phyloP scores from a whole-genome alignment of 108 stramenopile species.

The Nitzschia inconspicua region DNA sequence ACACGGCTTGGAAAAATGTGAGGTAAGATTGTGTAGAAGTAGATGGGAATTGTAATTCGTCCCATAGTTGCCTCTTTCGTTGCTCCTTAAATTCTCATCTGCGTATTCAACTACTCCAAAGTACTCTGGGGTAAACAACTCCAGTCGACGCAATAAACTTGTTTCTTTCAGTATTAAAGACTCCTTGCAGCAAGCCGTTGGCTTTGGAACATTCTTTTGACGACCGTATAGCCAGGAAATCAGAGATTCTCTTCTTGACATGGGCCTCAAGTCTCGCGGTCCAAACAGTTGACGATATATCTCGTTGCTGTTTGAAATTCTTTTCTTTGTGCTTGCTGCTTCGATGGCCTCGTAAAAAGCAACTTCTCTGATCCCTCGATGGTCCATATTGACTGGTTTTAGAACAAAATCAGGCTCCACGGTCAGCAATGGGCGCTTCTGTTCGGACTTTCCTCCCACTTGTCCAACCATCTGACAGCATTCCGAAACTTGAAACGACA shows the following conservation, averaged over 20 bases:
- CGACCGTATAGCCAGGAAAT: too few species aligned
- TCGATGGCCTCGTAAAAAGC: constrained; percentile 75
- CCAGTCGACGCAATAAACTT: constrained; percentile 39
- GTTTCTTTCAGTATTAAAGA: constrained; percentile 33
- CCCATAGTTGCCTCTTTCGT: constrained; percentile 8
- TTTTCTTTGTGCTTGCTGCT: not conserved
- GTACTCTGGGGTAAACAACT: constrained; percentile 53
- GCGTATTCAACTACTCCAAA: constrained; percentile 51
- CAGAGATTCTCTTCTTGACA: too few species aligned
- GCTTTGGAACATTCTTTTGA: too few species aligned
- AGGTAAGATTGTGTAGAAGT: constrained; percentile 56
- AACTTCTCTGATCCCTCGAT: constrained; percentile 76
- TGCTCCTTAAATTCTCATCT: not conserved
- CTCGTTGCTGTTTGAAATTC: constrained; percentile 5
- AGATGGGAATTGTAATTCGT: constrained; percentile 44
- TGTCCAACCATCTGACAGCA: constrained; percentile 41
- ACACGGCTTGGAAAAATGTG: constrained; percentile 56
- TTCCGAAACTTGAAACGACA: constrained; percentile 17
- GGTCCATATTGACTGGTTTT: constrained; percentile 68
- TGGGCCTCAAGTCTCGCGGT: too few species aligned
- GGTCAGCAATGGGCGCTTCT: constrained; percentile 54
- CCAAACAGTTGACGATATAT: not conserved
- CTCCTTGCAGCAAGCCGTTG: too few species aligned
- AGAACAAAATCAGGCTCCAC: constrained; percentile 63
- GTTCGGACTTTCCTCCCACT: constrained; percentile 58